A percentile compares a stretch with the other conserved stretches of the same genome.
These are phyloP conservation scores for Rosellinia necatrix DNA, from an alignment of 2,329 filamentous ascomycete species.

Conservation along the genomic window DNA sequence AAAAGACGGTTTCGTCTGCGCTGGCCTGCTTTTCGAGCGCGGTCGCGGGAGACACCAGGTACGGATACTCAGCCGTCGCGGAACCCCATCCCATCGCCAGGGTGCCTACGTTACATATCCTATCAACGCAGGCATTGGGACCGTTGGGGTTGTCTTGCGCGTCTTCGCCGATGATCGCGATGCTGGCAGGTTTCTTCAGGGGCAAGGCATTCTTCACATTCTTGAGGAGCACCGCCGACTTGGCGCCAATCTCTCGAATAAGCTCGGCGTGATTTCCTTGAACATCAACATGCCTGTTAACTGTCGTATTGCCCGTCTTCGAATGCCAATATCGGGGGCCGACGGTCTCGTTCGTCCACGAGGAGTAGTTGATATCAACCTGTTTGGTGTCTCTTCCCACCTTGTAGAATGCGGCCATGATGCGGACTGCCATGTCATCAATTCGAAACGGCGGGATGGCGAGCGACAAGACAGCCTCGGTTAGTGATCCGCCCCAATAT, in stretches of 20 bases:
- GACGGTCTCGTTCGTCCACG: conserved; percentile 79
- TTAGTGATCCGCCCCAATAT: conserved; percentile 35
- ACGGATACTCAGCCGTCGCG: conserved; percentile 73
- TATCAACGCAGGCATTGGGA: conserved; percentile 77
- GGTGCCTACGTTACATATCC: conserved; percentile 62
- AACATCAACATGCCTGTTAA: conserved; percentile 79
- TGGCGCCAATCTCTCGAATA: conserved; percentile 76
- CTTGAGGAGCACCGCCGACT: conserved; percentile 81
- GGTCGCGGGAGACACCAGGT: conserved; percentile 73
- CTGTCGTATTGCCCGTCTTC: conserved; percentile 63
- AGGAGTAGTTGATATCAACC: conserved; percentile 77
- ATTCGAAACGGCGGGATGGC: conserved; percentile 31
- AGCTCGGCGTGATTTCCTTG: conserved; percentile 73
- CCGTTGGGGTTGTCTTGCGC: conserved; percentile 75
- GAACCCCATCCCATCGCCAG: conserved; percentile 80
- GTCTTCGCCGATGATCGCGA: conserved; percentile 81
- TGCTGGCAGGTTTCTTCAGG: conserved; percentile 67
- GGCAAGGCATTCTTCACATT: conserved; percentile 54
- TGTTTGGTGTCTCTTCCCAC: conserved; percentile 58
- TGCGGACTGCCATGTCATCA: conserved; percentile 86
- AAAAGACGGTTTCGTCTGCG: conserved; percentile 60
- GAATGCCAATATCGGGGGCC: conserved; percentile 69
- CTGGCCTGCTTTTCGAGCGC: conserved; percentile 67
- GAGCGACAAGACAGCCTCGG: conserved; percentile 31
- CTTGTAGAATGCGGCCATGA: conserved; percentile 71